Evolutionary conservation across 2,329 filamentous ascomycete genomes (phyloP).

Genomic region (Diaporthe velutina): DNA sequence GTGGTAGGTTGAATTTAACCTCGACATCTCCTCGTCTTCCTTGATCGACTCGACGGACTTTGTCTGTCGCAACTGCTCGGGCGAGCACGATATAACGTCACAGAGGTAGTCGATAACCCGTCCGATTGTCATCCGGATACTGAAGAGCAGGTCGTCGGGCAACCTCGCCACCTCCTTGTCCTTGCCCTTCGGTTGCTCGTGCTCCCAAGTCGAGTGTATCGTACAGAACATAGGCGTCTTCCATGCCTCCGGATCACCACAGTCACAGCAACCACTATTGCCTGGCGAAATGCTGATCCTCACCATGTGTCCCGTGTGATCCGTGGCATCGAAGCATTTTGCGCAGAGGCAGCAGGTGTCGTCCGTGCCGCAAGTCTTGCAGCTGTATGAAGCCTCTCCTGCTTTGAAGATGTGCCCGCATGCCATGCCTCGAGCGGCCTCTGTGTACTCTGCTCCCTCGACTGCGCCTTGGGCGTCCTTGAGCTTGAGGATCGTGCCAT

Average conservation of each 20-base stretch:
- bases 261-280: slow-evolving; percentile 97
- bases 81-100: slow-evolving; percentile 97
- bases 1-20: slow-evolving; percentile 83
- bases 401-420: slow-evolving; percentile 98
- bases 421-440: slow-evolving; percentile 89
- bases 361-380: slow-evolving; percentile 93
- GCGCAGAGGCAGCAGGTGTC: slow-evolving; percentile 96
- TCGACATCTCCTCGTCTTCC: slow-evolving; percentile 84
- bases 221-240: slow-evolving; percentile 88
- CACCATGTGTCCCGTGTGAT: slow-evolving; percentile 94
- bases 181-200: slow-evolving; percentile 69
- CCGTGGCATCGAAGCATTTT: slow-evolving; percentile 93
- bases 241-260: slow-evolving; percentile 96
- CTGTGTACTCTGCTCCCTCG: slow-evolving; percentile 94
- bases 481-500: slow-evolving; percentile 75
- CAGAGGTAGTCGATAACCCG: slow-evolving; percentile 93
- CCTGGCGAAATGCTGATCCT: slow-evolving; percentile 89
- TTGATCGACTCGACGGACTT: slow-evolving; percentile 87
- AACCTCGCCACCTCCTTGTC: slow-evolving; percentile 69
- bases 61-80: slow-evolving; percentile 88
- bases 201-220: slow-evolving; percentile 82
- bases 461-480: slow-evolving; percentile 90
- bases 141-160: slow-evolving; percentile 80
- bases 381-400: slow-evolving; percentile 94
- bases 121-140: slow-evolving; percentile 87